These are phyloP conservation scores for Acer yangbiense DNA, from an alignment of 345 rosid genomes.

Conservation along the genomic window DNA sequence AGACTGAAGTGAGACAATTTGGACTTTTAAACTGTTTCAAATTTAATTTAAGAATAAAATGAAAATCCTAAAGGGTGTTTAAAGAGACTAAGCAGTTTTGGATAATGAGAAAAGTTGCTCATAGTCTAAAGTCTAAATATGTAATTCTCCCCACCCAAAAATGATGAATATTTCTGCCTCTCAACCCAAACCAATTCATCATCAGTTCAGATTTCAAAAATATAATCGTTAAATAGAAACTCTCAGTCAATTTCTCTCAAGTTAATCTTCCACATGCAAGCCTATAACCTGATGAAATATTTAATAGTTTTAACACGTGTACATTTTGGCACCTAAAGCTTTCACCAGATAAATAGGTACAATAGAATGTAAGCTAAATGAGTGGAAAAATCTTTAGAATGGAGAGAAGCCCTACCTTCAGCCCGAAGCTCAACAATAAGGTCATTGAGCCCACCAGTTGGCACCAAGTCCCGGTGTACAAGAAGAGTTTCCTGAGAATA, in stretches of 20 bases:
- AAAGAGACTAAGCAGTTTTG: neutral
- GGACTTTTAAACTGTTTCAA: neutral
- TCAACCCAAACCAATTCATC: neutral
- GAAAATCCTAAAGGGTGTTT: neutral
- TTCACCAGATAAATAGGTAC: neutral
- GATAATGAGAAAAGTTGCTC: neutral
- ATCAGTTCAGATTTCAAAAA: neutral
- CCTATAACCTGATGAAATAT: neutral
- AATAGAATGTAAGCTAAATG: neutral
- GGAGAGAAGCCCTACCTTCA: conserved; percentile 51
- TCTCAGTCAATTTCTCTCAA: neutral
- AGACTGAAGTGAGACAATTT: neutral
- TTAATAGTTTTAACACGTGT: too few species aligned
- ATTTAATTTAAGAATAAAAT: neutral
- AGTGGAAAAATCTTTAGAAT: neutral
- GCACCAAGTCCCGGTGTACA: conserved; percentile 82
- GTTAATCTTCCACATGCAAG: neutral
- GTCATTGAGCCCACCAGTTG: conserved; percentile 55
- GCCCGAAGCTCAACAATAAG: conserved; percentile 54
- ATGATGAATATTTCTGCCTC: neutral
- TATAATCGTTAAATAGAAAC: neutral
- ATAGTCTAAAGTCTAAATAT: neutral
- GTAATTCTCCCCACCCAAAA: neutral
- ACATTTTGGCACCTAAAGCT: neutral
- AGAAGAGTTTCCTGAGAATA: conserved; percentile 88